Percentiles rank a stretch among this genome's conserved stretches.
Evolutionary conservation across 1,284 basidiomycete species (phyloP).

Genomic region (Heterobasidion occidentale): DNA sequence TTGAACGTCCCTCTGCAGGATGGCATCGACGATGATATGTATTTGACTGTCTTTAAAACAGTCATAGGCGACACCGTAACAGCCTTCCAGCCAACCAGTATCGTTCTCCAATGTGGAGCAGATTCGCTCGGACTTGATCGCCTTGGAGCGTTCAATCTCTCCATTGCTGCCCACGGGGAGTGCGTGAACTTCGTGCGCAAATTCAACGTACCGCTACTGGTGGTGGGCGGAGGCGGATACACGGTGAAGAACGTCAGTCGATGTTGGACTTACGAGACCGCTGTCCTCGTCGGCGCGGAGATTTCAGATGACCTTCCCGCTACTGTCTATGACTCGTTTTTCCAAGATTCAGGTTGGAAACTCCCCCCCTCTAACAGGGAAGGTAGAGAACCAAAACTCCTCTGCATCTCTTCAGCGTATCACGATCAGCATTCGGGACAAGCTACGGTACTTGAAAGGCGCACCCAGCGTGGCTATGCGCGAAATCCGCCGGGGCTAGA

Average conservation of each 20-base stretch:
- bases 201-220: slow-evolving; percentile 85
- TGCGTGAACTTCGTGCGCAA: slow-evolving; percentile 95
- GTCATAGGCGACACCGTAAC: slow-evolving; percentile 93
- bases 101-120: slow-evolving; percentile 96
- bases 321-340: slow-evolving; percentile 92
- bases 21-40: slow-evolving; percentile 96
- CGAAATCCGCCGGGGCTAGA: slow-evolving; percentile 92
- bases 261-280: slow-evolving; percentile 99
- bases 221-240: slow-evolving; percentile 94
- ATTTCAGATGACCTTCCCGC: slow-evolving; percentile 83
- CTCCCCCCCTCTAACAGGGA: slow-evolving; percentile 83
- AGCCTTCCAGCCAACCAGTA: slow-evolving; percentile 83
- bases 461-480: slow-evolving; percentile 96
- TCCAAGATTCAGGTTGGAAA: slow-evolving; percentile 84
- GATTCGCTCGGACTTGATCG: slow-evolving; percentile 94
- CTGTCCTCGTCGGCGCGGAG: slow-evolving; percentile 80
- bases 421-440: slow-evolving; percentile 80
- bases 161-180: slow-evolving; percentile 98
- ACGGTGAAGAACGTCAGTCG: slow-evolving; percentile 93
- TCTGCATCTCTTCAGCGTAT: slow-evolving; percentile 80
- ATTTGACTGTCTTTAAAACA: slow-evolving; percentile 91
- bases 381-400: slow-evolving; percentile 91
- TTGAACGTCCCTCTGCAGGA: slow-evolving; percentile 95
- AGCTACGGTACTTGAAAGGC: slow-evolving; percentile 88
- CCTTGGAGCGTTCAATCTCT: slow-evolving; percentile 95